Base-by-base conservation (phyloP, 371 early-diverging fungal genomes). In the Nematocida homosporus region DNA sequence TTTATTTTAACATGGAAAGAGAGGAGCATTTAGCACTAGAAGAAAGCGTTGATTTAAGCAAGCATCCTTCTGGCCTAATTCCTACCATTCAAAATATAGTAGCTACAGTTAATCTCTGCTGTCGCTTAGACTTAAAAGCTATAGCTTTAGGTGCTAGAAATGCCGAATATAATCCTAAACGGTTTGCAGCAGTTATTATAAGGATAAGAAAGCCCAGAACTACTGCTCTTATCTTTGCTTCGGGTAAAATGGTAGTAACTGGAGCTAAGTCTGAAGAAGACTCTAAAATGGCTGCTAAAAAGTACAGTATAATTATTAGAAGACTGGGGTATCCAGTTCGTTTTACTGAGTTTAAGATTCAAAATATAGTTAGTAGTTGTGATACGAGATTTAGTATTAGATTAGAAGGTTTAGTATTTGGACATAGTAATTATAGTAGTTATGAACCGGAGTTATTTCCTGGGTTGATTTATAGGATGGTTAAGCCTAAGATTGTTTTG, bases 141-240 rank as follows among this genome's bases (percentile, higher is more conserved):
- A 99, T 99, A 83, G 99, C 98, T 42, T 87, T 98, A 59, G 94
- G 96, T 79, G 97, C 99, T 27, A 90, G 99, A 81, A 99, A 99
- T 86, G 98, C 99, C 77, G 99, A 99, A 86, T 99, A 99, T 87
- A 99, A 99, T 86, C 99, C 99, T 80, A 99, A 99, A 92, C 94
- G 99, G 83, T 99, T 99, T 85, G 99, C 99, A 72, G 99, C 99
- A 67, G 99, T 99, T 25, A 97, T 99, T 80, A 98, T 98, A 96
- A 88, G 99, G 81, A 99, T 99, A 79, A 89, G 98, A 40, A 85
- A 85, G 27, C 99, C 99, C 66, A 95, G 97, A 85, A 99, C 99
- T 13, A 99, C 99, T 0, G 99, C 99, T 1, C 86, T 99, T 77
- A 99, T 99, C 78, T 99, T 99, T 86, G 95, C 97, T 25, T 94